Evolutionary conservation across 2,329 filamentous ascomycete species (phyloP), one percentile per base, ranked within the genome.

Genomic region (Thelonectria discophora): DNA sequence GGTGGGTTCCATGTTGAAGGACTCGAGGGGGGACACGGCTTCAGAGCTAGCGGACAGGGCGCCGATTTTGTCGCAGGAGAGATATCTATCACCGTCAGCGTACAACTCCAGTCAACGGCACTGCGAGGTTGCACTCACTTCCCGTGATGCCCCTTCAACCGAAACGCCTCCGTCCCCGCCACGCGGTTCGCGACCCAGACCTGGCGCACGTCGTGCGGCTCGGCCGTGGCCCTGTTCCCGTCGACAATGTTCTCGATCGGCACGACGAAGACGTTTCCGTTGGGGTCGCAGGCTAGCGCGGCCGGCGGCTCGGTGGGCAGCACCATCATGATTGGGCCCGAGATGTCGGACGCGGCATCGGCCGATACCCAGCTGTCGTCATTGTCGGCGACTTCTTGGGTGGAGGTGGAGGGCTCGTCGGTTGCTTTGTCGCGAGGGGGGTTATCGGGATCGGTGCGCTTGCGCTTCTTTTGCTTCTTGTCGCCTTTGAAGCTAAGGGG

Each of bases 401-500:
- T 66, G n/a, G 65, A 58, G 27, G 37, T 53, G 54, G 34, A 37
- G 34, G 34, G 47, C 17, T 51, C 42, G 42, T 47, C 13, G n/a
- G n/a, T 55, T 10, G 27, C 42, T 9, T 24, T 62, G 65, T 69
- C 53, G 64, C 56, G 53, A 45, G 85, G 75, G 12, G 77, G 75
- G 62, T 82, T 79, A 45, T 86, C 82, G 45, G 80, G 80, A 54
- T 82, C 81, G 49, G 84, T 79, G 69, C 91, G 88, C 84, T 97
- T 97, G 76, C 93, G 87, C 83, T 97, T 97, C 79, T 95, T 97
- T 62, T 87, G 81, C 80, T 95, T 95, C 79, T 96, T 97, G 80
- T 99, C 95, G 82, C 95, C 95, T 80, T 99, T 99, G 84, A 99
- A 99, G 50, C 88, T 84, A 60, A 99, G 86, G 49, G 94, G 89